Evolutionary conservation across 2,329 filamentous ascomycete genomes (phyloP).

Genomic region (Colletotrichum tofieldiae): DNA sequence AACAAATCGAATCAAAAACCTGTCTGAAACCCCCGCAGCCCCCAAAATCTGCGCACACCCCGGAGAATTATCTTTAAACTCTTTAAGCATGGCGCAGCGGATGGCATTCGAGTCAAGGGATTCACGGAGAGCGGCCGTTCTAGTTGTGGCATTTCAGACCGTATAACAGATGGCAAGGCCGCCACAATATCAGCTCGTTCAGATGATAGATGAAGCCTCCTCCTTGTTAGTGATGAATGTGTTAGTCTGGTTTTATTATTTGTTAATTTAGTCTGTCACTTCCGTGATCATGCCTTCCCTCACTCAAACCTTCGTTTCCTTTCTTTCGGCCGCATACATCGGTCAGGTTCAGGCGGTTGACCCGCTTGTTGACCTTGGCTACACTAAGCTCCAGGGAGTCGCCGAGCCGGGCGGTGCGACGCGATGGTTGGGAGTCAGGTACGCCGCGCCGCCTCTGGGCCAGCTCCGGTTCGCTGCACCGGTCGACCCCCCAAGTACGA

Average conservation of each 20-base stretch:
- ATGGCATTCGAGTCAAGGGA: constrained; percentile 8
- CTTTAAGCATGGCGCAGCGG: not conserved
- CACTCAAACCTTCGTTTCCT: constrained; percentile 22
- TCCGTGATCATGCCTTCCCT: constrained; percentile 28
- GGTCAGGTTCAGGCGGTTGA: constrained; percentile 40
- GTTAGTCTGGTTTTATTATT: not conserved
- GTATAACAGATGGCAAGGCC: constrained; percentile 34
- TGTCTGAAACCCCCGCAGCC: constrained; percentile 29
- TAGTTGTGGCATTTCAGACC: not conserved
- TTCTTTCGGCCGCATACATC: constrained; percentile 32
- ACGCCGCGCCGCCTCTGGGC: constrained; percentile 79
- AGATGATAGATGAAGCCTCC: constrained; percentile 10
- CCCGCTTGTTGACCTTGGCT: constrained; percentile 72
- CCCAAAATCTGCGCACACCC: constrained; percentile 1
- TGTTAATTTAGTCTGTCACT: constrained; percentile 23
- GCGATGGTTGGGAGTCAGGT: constrained; percentile 83
- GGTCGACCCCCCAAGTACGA: constrained; percentile 58
- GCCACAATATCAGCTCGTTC: not conserved
- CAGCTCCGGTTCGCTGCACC: constrained; percentile 78
- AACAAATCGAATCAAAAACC: constrained; percentile 28
- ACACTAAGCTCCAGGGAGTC: constrained; percentile 76
- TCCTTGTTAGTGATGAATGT: constrained; percentile 9
- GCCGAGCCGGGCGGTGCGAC: constrained; percentile 67
- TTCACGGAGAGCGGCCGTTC: constrained; percentile 10
- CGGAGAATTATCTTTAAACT: not conserved